A percentile compares a stretch with the other conserved stretches of the same genome.
These are phyloP conservation scores for Sphaerulina vaccinii DNA, from an alignment of 2,329 filamentous ascomycete species.

Conservation along the genomic window DNA sequence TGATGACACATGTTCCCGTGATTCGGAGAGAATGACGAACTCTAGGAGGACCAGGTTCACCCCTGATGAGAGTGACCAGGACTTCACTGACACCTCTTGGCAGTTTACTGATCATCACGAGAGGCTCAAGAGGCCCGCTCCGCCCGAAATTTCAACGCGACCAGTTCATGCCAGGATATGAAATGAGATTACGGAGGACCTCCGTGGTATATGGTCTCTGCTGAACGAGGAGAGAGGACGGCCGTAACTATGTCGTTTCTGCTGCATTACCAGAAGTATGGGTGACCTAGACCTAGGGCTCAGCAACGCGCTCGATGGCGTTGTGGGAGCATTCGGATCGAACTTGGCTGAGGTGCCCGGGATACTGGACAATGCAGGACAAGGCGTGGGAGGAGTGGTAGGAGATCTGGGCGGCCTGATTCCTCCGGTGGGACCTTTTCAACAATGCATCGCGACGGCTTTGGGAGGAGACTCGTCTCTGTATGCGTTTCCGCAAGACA, in stretches of 20 bases:
- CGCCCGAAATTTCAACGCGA: background rate
- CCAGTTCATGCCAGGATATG: no score
- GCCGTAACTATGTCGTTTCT: background rate
- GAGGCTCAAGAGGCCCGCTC: background rate
- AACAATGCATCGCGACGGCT: conserved; percentile 19
- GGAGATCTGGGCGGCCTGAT: conserved; percentile 15
- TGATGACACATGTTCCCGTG: no score
- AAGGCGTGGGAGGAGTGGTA: conserved; percentile 11
- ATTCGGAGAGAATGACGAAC: no score
- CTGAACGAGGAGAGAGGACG: background rate
- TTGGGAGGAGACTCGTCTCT: conserved; percentile 15
- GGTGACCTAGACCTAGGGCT: conserved; percentile 4
- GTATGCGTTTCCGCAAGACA: conserved; percentile 21
- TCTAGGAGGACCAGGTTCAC: no score
- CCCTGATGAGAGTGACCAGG: no score
- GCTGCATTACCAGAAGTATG: background rate
- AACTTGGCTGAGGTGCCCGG: conserved; percentile 1
- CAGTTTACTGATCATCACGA: no score
- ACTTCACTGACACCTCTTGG: no score
- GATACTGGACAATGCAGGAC: conserved; percentile 4
- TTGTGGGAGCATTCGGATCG: background rate
- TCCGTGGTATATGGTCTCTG: background rate
- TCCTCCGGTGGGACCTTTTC: conserved; percentile 17
- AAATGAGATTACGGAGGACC: no score
- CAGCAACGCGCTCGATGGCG: background rate